These are phyloP conservation scores for Lipomyces anomalus DNA, from an alignment of 805 yeast genomes.

Conservation along the genomic window DNA sequence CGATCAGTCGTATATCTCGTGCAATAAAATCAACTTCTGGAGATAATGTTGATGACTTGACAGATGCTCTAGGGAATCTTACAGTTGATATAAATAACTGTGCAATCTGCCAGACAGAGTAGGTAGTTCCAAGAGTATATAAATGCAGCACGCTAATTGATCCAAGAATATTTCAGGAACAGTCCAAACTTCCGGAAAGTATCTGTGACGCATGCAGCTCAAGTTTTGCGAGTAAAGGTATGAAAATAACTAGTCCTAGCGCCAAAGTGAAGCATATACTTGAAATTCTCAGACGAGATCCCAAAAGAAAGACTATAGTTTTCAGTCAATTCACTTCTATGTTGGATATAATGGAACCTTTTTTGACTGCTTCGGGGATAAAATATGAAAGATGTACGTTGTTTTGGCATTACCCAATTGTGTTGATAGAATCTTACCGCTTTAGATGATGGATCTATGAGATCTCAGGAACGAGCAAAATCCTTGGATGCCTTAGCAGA, in stretches of 20 bases:
- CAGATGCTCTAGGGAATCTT: constrained; percentile 27
- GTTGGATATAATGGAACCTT: constrained; percentile 82
- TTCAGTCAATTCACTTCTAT: constrained; percentile 96
- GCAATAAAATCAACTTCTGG: neutral
- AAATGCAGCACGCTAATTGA: constrained; percentile 3
- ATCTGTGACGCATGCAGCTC: constrained; percentile 17
- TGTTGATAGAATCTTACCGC: neutral
- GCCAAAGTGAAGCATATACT: constrained; percentile 37
- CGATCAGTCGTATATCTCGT: neutral
- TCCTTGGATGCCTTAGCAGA: constrained; percentile 60
- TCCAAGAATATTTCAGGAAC: constrained; percentile 9
- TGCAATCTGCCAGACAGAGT: constrained; percentile 20
- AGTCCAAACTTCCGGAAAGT: constrained; percentile 1
- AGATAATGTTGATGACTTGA: constrained; percentile 30
- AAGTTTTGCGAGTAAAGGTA: constrained; percentile 10
- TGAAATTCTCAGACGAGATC: constrained; percentile 38
- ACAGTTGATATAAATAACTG: constrained; percentile 18
- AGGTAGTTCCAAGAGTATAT: neutral
- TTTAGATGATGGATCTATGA: constrained; percentile 74
- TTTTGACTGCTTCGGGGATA: constrained; percentile 46
- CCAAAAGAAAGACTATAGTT: constrained; percentile 84
- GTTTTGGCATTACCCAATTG: too few species aligned
- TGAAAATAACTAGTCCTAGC: constrained; percentile 17
- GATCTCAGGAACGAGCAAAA: constrained; percentile 55
- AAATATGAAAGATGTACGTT: constrained; percentile 46